These are phyloP conservation scores for Globisporangium nunn DNA, from an alignment of 352 stramenopile genomes.

Conservation along the genomic window DNA sequence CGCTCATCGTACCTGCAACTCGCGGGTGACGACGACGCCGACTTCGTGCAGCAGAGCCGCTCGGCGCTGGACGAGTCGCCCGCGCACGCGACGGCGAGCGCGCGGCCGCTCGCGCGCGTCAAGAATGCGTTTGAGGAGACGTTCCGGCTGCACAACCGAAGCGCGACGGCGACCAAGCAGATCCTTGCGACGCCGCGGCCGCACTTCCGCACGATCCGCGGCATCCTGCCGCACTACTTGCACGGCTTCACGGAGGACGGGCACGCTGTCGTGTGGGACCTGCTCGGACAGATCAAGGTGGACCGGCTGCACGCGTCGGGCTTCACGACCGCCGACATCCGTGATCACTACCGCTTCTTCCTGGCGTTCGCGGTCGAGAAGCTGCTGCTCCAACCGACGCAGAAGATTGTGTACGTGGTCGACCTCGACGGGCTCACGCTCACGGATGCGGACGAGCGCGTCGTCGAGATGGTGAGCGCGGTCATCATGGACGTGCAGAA, in stretches of 20 bases:
- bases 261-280: conserved; percentile 72
- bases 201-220: conserved; percentile 66
- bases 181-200: conserved; percentile 47
- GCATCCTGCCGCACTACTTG: conserved; percentile 68
- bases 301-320: conserved; percentile 53
- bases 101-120: conserved; percentile 39
- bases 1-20: conserved; percentile 64
- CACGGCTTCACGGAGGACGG: conserved; percentile 67
- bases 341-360: conserved; percentile 74
- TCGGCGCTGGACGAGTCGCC: conserved; percentile 23
- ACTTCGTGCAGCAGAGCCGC: conserved; percentile 33
- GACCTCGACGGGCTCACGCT: conserved; percentile 74
- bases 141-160: conserved; percentile 34
- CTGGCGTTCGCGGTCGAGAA: conserved; percentile 67
- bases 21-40: conserved; percentile 41
- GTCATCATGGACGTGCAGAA: conserved; percentile 55
- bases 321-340: conserved; percentile 66
- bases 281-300: conserved; percentile 74
- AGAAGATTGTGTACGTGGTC: conserved; percentile 73
- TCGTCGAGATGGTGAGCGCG: conserved; percentile 47
- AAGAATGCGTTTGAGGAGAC: conserved; percentile 69
- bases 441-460: conserved; percentile 54
- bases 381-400: conserved; percentile 46
- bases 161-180: conserved; percentile 18
- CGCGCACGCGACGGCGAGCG: conserved; percentile 8